Evolutionary conservation across 176 grass and related monocot species (phyloP), one percentile per base, ranked within the genome.

Genomic region (Bonia amplexicaulis): DNA sequence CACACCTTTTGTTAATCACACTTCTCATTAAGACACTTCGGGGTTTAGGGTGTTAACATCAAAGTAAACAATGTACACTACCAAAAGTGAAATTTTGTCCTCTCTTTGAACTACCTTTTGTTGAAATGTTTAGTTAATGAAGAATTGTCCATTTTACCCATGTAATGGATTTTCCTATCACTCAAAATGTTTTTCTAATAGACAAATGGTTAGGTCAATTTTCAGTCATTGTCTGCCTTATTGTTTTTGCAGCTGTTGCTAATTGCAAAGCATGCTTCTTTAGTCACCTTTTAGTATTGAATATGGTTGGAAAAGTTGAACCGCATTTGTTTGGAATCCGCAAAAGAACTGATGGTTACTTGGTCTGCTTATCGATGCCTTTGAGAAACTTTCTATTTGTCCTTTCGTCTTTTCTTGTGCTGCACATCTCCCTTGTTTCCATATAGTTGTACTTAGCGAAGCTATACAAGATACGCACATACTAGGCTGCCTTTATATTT

Each of bases 121-220:
- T 39, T 73, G 58, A 82, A 76, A 73, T 60, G 41, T 31, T 83
- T 87, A 59, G 59, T 79, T 79, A 69, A 74, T 15, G 27, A 60
- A 67, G 59, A 66, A 44, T 65, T 67, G 16, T 49, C 70, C 63
- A 66, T 73, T 83, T 77, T 81, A 51, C n/a, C 2, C 2, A 44
- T 67, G 73, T 46, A 74, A 42, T 73, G 60, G 41, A 76, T 41
- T 27, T 76, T 15, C 29, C 52, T 76, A 76, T 47, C 61, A 51
- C 17, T 76, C 15, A 5, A 82, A 51, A 20, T 57, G 14, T 49
- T 76, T 33, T 20, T 69, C 16, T 40, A 49, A 58, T 47, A 44
- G 9, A 37, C 2, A 31, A 59, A 42, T 57, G 25, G 62, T 48
- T 67, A 6, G 48, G 62, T 70, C 4, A 12, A 81, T 71, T 74